These are phyloP conservation scores for Fusarium humuli DNA, from an alignment of 2,329 filamentous ascomycete genomes.

Conservation along the genomic window DNA sequence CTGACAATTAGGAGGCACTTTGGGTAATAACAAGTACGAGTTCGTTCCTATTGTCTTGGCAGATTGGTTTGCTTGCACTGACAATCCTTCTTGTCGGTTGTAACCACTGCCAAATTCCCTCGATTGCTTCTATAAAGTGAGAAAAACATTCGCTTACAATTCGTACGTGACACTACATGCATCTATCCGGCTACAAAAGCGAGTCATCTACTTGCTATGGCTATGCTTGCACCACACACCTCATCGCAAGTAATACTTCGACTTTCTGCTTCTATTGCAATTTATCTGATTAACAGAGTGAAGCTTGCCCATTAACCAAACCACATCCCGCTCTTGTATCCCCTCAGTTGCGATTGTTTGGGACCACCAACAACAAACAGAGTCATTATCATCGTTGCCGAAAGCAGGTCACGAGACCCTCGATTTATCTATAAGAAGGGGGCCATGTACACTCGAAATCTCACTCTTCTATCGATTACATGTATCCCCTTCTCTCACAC, in stretches of 20 bases:
- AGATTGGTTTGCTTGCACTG: background rate
- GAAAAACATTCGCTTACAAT: accelerated
- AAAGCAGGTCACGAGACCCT: background rate
- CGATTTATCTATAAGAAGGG: background rate
- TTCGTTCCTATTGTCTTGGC: background rate
- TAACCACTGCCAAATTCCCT: background rate
- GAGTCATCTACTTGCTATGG: background rate
- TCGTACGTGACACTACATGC: accelerated
- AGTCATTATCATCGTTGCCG: background rate
- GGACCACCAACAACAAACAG: background rate
- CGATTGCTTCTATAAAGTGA: background rate
- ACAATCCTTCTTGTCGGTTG: background rate
- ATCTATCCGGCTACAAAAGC: background rate
- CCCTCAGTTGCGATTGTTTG: background rate
- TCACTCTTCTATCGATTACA: background rate
- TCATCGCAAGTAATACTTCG: accelerated
- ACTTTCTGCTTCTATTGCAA: background rate
- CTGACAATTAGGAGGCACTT: too few relatives aligned
- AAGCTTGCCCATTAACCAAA: background rate
- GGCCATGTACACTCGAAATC: accelerated
- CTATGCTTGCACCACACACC: background rate
- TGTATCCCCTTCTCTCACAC: background rate
- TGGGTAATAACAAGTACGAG: accelerated
- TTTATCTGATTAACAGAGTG: background rate
- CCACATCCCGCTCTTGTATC: background rate